phyloP scores from a whole-genome alignment of 805 yeast species.

The Suhomyces sp. region DNA sequence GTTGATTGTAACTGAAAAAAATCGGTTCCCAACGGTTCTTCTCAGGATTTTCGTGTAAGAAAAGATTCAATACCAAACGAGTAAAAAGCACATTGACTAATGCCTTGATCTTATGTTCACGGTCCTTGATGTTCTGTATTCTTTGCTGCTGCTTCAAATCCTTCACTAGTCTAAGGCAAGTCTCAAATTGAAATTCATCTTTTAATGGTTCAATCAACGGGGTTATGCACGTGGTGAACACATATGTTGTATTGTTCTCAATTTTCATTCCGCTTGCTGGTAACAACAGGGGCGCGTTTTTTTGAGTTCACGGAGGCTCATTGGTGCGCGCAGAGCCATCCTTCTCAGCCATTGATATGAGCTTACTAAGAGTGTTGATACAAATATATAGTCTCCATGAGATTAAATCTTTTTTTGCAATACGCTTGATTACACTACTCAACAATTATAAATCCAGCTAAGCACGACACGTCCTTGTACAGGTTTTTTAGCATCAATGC shows the following conservation, averaged over 20 bases:
- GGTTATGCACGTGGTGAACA: constrained; percentile 15
- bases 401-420: background rate
- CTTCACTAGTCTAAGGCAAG: constrained; percentile 41
- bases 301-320: background rate
- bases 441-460: too few relatives aligned
- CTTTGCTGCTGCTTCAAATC: constrained; percentile 41
- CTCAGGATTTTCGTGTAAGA: constrained; percentile 14
- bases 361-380: background rate
- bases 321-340: background rate
- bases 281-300: background rate
- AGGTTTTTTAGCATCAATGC: too few relatives aligned
- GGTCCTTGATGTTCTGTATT: constrained; percentile 39
- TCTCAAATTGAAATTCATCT: constrained; percentile 48
- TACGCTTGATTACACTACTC: background rate
- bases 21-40: constrained; percentile 22
- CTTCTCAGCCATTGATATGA: background rate
- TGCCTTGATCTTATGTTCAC: constrained; percentile 31
- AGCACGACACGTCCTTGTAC: too few relatives aligned
- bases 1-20: constrained; percentile 29
- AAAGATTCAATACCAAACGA: constrained; percentile 36
- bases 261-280: background rate
- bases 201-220: constrained; percentile 6
- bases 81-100: constrained; percentile 49
- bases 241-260: background rate
- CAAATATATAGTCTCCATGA: background rate